phyloP scores from a whole-genome alignment of 768 basidiomycete species.

The Boletus vinaceobasis region DNA sequence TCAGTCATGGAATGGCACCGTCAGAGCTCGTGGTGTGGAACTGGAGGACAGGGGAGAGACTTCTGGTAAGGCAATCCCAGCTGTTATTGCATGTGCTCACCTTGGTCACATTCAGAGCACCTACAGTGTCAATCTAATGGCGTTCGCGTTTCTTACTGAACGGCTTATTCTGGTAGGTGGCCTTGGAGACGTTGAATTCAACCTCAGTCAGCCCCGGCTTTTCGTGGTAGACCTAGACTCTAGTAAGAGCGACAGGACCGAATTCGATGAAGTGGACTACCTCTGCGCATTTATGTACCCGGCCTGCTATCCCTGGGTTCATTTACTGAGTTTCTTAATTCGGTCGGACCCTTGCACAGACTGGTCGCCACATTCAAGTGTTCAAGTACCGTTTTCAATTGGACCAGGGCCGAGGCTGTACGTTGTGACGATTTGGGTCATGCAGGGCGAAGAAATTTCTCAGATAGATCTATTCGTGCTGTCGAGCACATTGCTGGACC shows the following conservation, averaged over 20 bases:
- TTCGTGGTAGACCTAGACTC: slow-evolving; percentile 41
- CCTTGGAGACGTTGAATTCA: slow-evolving; percentile 19
- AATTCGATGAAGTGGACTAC: slow-evolving; percentile 31
- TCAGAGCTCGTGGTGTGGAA: slow-evolving; percentile 61
- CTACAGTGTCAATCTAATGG: slow-evolving; percentile 32
- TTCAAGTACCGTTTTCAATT: slow-evolving; percentile 45
- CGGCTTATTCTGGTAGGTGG: slow-evolving; percentile 37
- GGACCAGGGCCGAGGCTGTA: slow-evolving; percentile 43
- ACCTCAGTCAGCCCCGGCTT: slow-evolving; percentile 27
- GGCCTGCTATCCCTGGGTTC: slow-evolving; percentile 24
- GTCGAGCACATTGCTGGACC: slow-evolving; percentile 34
- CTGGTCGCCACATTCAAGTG: slow-evolving; percentile 37
- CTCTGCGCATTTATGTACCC: slow-evolving; percentile 44
- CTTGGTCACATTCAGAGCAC: slow-evolving; percentile 17
- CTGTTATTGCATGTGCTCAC: background rate
- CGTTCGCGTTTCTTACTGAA: slow-evolving; percentile 44
- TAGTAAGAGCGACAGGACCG: slow-evolving; percentile 27
- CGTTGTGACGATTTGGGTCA: slow-evolving; percentile 44
- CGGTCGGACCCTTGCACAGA: slow-evolving; percentile 53
- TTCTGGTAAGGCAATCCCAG: slow-evolving; percentile 42
- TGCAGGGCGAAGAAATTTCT: slow-evolving; percentile 24
- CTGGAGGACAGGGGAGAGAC: slow-evolving; percentile 54
- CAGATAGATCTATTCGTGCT: slow-evolving; percentile 44
- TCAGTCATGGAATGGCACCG: slow-evolving; percentile 29
- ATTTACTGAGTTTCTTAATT: slow-evolving; percentile 37